A percentile compares a stretch with the other conserved stretches of the same genome.
phyloP scores from a whole-genome alignment of 805 yeast genomes.

The Debaryomyces castellii region DNA sequence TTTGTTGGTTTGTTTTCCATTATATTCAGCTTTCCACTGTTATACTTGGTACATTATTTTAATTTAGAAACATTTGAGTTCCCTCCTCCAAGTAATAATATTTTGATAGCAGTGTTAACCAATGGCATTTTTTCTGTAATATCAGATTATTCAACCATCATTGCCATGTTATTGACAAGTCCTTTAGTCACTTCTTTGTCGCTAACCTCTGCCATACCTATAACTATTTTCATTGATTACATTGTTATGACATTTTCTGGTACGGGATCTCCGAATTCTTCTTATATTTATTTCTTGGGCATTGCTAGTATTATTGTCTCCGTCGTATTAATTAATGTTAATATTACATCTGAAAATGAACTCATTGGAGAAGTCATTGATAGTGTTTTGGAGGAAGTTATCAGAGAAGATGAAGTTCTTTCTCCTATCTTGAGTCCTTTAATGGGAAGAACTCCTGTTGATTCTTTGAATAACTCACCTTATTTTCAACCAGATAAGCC shows the following conservation, averaged over 20 bases:
- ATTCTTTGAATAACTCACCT: constrained; percentile 4
- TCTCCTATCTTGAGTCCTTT: constrained; percentile 50
- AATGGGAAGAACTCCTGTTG: constrained; percentile 11
- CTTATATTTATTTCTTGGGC: constrained; percentile 43
- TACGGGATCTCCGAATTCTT: constrained; percentile 14
- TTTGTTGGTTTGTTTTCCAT: constrained; percentile 45
- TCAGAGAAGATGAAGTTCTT: constrained; percentile 43
- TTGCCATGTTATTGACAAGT: constrained; percentile 53
- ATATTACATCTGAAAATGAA: constrained; percentile 43
- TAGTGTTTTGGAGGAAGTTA: constrained; percentile 48
- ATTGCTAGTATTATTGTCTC: constrained; percentile 47
- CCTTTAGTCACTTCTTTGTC: constrained; percentile 54
- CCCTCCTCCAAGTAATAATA: constrained; percentile 41
- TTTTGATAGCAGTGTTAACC: constrained; percentile 32
- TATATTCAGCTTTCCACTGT: constrained; percentile 38
- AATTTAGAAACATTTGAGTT: constrained; percentile 42
- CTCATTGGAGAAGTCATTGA: constrained; percentile 47
- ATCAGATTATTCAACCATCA: constrained; percentile 50
- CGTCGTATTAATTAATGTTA: constrained; percentile 46
- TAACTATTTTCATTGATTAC: constrained; percentile 51
- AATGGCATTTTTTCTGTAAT: constrained; percentile 47
- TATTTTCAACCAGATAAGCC: constrained; percentile 3
- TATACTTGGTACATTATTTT: constrained; percentile 32
- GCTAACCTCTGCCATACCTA: constrained; percentile 51
- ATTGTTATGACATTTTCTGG: constrained; percentile 26